These are phyloP conservation scores for Saturnispora sanitii DNA, from an alignment of 805 yeast species.

Conservation along the genomic window DNA sequence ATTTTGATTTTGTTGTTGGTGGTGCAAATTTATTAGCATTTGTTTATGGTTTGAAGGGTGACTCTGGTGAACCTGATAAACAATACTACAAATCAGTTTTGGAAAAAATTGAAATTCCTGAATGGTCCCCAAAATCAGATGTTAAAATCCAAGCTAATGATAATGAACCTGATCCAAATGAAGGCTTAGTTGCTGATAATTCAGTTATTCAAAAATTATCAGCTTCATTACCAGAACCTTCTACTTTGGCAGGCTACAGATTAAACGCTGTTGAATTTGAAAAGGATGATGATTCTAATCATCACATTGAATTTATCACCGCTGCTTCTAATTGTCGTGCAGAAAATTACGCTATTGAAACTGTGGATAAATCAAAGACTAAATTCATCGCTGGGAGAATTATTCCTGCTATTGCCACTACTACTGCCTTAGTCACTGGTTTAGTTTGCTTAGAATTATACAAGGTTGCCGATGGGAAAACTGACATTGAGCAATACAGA, in stretches of 20 bases:
- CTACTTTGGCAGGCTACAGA: conserved; percentile 80
- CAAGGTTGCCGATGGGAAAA: conserved; percentile 73
- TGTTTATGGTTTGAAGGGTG: conserved; percentile 83
- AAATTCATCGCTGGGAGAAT: conserved; percentile 97
- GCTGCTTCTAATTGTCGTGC: conserved; percentile 98
- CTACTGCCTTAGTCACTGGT: conserved; percentile 97
- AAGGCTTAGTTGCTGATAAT: conserved; percentile 39
- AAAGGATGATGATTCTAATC: conserved; percentile 95
- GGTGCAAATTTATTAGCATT: conserved; percentile 89
- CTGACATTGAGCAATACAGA: conserved; percentile 74
- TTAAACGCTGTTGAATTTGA: conserved; percentile 89
- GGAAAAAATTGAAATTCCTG: conserved; percentile 39
- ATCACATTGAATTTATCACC: conserved; percentile 90
- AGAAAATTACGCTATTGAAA: conserved; percentile 74
- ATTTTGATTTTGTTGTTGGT: conserved; percentile 72
- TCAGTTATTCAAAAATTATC: conserved; percentile 63
- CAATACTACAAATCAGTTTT: conserved; percentile 46
- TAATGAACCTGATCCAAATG: conserved; percentile 82
- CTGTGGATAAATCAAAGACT: conserved; percentile 83
- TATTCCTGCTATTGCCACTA: conserved; percentile 98
- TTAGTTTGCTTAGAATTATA: conserved; percentile 83
- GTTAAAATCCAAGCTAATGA: conserved; percentile 77
- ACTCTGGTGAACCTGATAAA: conserved; percentile 40
- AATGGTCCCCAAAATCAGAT: conserved; percentile 67
- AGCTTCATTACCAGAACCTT: conserved; percentile 76